Conservation (phyloP, 495 filamentous ascomycete species). For the Penicillium soppii region DNA sequence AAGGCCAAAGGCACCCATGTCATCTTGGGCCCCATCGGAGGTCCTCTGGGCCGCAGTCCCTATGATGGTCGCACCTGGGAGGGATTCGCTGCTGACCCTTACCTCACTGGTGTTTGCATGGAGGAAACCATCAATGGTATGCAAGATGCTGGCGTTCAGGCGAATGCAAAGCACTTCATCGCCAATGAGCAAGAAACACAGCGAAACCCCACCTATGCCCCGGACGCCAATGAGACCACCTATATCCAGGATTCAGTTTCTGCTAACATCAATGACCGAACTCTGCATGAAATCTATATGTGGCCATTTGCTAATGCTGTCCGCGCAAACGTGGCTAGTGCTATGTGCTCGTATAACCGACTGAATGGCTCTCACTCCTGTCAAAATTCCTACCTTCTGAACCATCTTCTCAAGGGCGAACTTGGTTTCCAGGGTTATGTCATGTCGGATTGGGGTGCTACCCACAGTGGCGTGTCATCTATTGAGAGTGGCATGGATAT, state of each 20-base stretch:
- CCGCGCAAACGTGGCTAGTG: constrained; percentile 53
- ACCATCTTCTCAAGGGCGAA: constrained; percentile 61
- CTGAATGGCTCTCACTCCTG: constrained; percentile 64
- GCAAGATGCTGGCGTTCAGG: constrained; percentile 54
- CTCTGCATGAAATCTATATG: constrained; percentile 74
- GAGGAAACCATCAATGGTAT: constrained; percentile 53
- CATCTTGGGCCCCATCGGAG: constrained; percentile 47
- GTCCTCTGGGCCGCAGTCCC: constrained; percentile 50
- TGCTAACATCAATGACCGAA: constrained; percentile 59
- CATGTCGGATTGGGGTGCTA: constrained; percentile 60
- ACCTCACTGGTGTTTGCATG: constrained; percentile 55
- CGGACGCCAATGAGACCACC: constrained; percentile 65
- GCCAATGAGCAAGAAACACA: constrained; percentile 54
- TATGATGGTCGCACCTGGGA: constrained; percentile 63
- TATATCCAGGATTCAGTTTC: constrained; percentile 69
- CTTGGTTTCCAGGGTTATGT: constrained; percentile 65
- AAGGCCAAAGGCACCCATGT: constrained; percentile 53
- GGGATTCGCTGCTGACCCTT: constrained; percentile 65
- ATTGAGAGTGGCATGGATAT: constrained; percentile 58
- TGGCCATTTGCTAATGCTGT: constrained; percentile 70
- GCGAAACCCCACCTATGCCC: constrained; percentile 14
- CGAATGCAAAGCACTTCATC: constrained; percentile 58
- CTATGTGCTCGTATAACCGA: constrained; percentile 70
- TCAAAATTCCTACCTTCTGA: constrained; percentile 57
- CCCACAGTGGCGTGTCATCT: constrained; percentile 52